Evolutionary conservation across 345 rosid species (phyloP).

Genomic region (Bruguiera sexangula): DNA sequence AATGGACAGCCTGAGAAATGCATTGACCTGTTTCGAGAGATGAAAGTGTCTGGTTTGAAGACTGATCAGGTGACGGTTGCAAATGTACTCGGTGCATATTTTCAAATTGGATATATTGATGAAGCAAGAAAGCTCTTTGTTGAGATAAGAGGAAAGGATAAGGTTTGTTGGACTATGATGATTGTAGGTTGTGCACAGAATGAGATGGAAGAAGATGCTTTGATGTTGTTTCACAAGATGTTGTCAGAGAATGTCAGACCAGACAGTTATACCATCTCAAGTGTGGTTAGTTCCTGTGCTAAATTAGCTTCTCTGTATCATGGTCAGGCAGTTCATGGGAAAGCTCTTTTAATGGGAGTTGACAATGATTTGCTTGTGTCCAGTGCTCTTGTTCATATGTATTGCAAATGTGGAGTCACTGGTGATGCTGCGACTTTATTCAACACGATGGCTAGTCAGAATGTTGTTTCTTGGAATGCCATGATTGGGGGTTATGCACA

Average conservation of each 20-base stretch:
- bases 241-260: slow-evolving; percentile 35
- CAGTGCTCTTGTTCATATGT: slow-evolving; percentile 51
- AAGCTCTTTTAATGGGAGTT: slow-evolving; percentile 41
- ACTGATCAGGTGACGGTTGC: slow-evolving; percentile 51
- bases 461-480: slow-evolving; percentile 54
- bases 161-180: slow-evolving; percentile 56
- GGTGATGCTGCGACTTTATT: slow-evolving; percentile 42
- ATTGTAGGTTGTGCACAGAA: slow-evolving; percentile 53
- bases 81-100: slow-evolving; percentile 45
- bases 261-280: slow-evolving; percentile 46
- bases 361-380: slow-evolving; percentile 49
- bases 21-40: slow-evolving; percentile 42
- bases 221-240: slow-evolving; percentile 43
- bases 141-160: slow-evolving; percentile 44
- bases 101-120: slow-evolving; percentile 28
- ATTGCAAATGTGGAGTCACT: slow-evolving; percentile 54
- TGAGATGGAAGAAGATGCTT: slow-evolving; percentile 56
- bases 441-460: slow-evolving; percentile 35
- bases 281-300: slow-evolving; percentile 53
- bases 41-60: slow-evolving; percentile 37
- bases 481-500: slow-evolving; percentile 57
- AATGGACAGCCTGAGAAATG: slow-evolving; percentile 42
- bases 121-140: slow-evolving; percentile 37
- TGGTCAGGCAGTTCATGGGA: slow-evolving; percentile 53
- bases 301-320: slow-evolving; percentile 46